Base-by-base conservation (phyloP, 805 yeast genomes). In the Pichia ethanolica region DNA sequence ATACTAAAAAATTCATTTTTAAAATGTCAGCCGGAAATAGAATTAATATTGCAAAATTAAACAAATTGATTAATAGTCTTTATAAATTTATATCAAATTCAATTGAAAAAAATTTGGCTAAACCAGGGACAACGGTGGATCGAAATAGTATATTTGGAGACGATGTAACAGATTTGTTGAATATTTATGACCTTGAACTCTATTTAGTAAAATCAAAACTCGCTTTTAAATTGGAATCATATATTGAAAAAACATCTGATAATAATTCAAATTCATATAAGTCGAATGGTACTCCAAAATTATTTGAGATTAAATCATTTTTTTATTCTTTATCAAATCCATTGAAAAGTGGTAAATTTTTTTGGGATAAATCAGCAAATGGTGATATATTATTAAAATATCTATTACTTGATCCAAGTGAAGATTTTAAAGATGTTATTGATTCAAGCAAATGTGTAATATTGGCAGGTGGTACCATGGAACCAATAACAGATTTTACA, bases 391-490 rank as follows among this genome's bases (percentile, higher is more conserved):
- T 69, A 3, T 57, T 90, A 46, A 79, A 81, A 50, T 90, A 89
- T 59, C 75, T 88, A 72, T 68, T 89, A 7, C 68, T 90, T 7
- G 96, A 89, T 59, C 95, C 97, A 3, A 80, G 88, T 48, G 78
- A 77, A 44, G 71, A 78, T 3, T 88, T 90, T 60, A 70, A 73
- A 47, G 82, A 81, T 2, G 71, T 91, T 3, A 78, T 87, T 0
- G 79, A 79, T 3, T 75, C 79, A 12, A 73, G 89, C 0, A 73
- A 73, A 54, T 83, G 90, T 63, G 84, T 90, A 0, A 70, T 91
- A 2, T 62, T 90, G 3, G 93, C 96, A 2, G 98, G 98, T 35
- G 98, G 98, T 12, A 90, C 98, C 0, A 88, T 89, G 96, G 91
- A 86, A 60, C 97, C 97, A 0, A 71, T 82, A 35, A 60, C 71